Evolutionary conservation across 805 yeast species (phyloP).

Genomic region (Lipomyces sp.): DNA sequence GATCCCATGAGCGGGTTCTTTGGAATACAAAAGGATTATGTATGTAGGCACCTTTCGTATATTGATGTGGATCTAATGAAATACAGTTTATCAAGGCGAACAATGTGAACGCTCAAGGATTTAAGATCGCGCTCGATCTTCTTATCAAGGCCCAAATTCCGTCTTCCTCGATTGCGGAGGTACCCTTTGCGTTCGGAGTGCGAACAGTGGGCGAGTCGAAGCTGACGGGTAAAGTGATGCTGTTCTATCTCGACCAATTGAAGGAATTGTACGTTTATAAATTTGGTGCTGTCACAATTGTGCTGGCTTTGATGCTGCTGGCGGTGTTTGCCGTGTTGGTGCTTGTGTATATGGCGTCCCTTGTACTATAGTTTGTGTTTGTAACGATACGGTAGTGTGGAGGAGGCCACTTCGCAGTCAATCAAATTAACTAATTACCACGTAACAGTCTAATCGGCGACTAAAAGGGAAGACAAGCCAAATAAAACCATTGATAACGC

Average conservation of each 20-base stretch:
- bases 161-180: constrained; percentile 51
- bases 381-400: neutral
- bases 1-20: constrained; percentile 62
- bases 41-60: constrained; percentile 43
- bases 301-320: constrained; percentile 45
- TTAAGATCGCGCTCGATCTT: constrained; percentile 57
- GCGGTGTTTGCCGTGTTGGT: constrained; percentile 11
- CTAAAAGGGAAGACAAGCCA: neutral
- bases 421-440: neutral
- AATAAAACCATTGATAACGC: neutral
- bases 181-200: constrained; percentile 58
- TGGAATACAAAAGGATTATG: constrained; percentile 54
- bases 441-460: neutral
- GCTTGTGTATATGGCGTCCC: neutral
- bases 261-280: constrained; percentile 55
- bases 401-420: neutral
- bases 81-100: constrained; percentile 42
- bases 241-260: constrained; percentile 54
- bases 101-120: constrained; percentile 52
- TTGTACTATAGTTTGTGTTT: constrained; percentile 9
- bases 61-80: neutral
- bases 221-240: constrained; percentile 55
- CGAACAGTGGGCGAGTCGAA: constrained; percentile 61
- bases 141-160: constrained; percentile 53
- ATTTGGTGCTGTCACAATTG: constrained; percentile 50